Base-by-base conservation (phyloP, 768 basidiomycete species). In the Boletus coccyginus region DNA sequence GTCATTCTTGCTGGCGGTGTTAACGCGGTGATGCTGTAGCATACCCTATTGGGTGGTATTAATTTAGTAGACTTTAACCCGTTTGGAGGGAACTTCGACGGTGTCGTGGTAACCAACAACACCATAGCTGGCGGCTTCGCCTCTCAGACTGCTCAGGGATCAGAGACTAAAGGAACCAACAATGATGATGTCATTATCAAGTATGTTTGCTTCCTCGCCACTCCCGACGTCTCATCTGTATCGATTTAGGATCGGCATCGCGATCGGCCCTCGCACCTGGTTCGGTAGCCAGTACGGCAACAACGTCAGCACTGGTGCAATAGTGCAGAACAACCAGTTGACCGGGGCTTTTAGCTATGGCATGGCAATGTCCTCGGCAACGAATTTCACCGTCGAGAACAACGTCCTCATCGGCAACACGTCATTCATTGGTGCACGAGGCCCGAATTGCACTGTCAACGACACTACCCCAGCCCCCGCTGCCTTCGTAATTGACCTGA, bases 181-280 rank as follows among this genome's bases (percentile, higher is more conserved):
- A 64, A 71, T 10, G 70, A 84, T 19, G 77, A 83, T 60, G 84
- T 80, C 13, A 78, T 91, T 53, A 82, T 91, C 72, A 92, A 92
- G 88, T 89, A 58, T 46, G 84, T 68, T 13, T 17, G 36, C 42
- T 45, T 35, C 52, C 44, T 58, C 14, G 17, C 10, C 46, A 42
- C 19, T 48, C 24, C 46, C 24, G 32, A 27, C 27, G 42, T 52
- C 49, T 57, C 35, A 46, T 48, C 52, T 59, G 19, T 63, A 53
- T 40, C n/a, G n/a, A 39, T 53, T 8, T 14, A 90, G 89, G 68
- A 84, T 92, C 63, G 90, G 86, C n/a, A 85, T 92, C 46, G 90
- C 88, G 31, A 79, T 91, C 16, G 90, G 90, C 10, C 87, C 90
- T 10, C 81, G 81, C 12, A 84, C 82, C 16, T 92, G 90, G 90